Percentiles rank a stretch among this genome's conserved stretches.
These are phyloP conservation scores for Botrytis squamosa DNA, from an alignment of 2,329 filamentous ascomycete genomes.

Conservation along the genomic window DNA sequence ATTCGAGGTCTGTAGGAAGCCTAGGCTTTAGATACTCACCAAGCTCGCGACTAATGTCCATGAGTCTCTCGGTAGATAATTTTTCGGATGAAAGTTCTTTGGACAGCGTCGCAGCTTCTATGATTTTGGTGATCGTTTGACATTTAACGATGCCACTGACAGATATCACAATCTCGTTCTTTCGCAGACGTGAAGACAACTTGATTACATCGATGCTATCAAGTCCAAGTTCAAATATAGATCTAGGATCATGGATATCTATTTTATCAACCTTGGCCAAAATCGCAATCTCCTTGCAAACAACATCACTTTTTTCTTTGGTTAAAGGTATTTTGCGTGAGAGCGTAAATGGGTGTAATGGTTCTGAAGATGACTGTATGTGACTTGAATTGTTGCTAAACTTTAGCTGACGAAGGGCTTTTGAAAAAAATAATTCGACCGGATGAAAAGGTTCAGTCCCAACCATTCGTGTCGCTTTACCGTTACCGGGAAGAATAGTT, in stretches of 20 bases:
- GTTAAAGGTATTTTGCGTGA: slow-evolving; percentile 45
- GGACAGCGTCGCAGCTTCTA: slow-evolving; percentile 34
- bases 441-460: neutral
- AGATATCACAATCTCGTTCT: slow-evolving; percentile 56
- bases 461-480: neutral
- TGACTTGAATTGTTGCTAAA: no score
- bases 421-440: accelerated
- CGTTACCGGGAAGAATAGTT: slow-evolving; percentile 13
- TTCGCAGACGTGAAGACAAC: slow-evolving; percentile 69
- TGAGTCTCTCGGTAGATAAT: slow-evolving; percentile 26
- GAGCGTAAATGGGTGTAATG: slow-evolving; percentile 45
- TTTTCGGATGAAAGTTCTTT: slow-evolving; percentile 1
- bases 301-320: slow-evolving; percentile 43
- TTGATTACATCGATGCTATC: slow-evolving; percentile 94
- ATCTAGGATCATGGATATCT: slow-evolving; percentile 56
- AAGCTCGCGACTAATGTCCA: slow-evolving; percentile 40
- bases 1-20: slow-evolving; percentile 48
- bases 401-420: neutral
- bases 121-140: slow-evolving; percentile 65
- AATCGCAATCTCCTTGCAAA: slow-evolving; percentile 62
- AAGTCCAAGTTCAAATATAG: slow-evolving; percentile 78
- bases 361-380: neutral
- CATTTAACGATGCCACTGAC: slow-evolving; percentile 76
- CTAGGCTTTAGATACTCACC: slow-evolving; percentile 41
- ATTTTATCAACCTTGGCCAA: slow-evolving; percentile 55